Evolutionary conservation across 805 yeast genomes (phyloP), one percentile per base, ranked within the genome.

Genomic region (Kodamaea hsintzibuensis): DNA sequence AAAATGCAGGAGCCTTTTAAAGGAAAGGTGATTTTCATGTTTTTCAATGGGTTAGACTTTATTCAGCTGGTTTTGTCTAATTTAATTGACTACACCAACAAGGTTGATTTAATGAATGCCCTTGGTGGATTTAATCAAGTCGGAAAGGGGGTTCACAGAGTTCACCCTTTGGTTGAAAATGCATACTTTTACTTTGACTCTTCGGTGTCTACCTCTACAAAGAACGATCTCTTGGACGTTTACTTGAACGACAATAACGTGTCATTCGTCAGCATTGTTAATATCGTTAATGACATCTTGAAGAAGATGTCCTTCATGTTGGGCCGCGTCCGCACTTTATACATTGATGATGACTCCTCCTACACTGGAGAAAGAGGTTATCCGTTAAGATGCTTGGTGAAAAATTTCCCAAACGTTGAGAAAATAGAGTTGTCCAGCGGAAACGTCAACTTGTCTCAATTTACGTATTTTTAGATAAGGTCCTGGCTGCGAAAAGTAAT

Each of bases 11-110:
- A 37, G 47, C 50, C 52, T 16, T 68, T 67, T 50, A 54, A 57
- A 7, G 77, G 72, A 1, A 68, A 68, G 53, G 67, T 71, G 7
- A 51, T 73, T 27, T 71, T 73, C 47, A 72, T 73, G 76, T 73
- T 71, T 42, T 73, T 73, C 57, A 60, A 72, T 42, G 76, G 75
- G 0, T 56, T 73, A 50, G 61, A 60, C 16, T 71, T 60, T 51
- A 62, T 73, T 17, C 76, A 72, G 53, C 60, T 64, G 16, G 59
- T 71, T 19, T 61, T 73, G 33, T 57, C 67, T 42, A 67, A 67
- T 51, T 53, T 67, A 43, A 67, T 73, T 18, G 75, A 71, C 45
- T 66, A 69, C 52, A 63, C 60, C 50, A 57, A 53, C 51, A 53
- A 40, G 17, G 16, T 51, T 22, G 50, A 47, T 16, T 51, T 42